A percentile compares a stretch with the other conserved stretches of the same genome.
Evolutionary conservation across 2,329 filamentous ascomycete species (phyloP).

Genomic region (Aspergillus aculeatus): DNA sequence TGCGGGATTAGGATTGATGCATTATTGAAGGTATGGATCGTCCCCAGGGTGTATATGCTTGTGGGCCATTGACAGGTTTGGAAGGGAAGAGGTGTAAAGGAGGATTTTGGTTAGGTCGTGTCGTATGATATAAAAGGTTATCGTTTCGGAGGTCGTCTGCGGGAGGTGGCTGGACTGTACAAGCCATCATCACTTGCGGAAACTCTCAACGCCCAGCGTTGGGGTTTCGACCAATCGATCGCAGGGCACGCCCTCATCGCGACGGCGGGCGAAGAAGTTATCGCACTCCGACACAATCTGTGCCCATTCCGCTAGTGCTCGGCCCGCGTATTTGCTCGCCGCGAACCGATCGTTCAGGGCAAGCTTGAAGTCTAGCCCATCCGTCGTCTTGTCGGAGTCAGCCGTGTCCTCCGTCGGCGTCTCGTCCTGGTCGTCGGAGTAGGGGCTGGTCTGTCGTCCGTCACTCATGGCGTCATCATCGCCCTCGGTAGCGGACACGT

Average conservation of each 20-base stretch:
- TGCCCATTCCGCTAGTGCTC: conserved; percentile 64
- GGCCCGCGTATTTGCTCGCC: conserved; percentile 58
- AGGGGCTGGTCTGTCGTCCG: conserved; percentile 8
- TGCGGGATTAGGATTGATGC: background rate
- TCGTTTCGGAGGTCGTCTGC: background rate
- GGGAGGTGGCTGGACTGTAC: background rate
- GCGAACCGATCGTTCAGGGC: conserved; percentile 32
- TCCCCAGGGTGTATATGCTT: background rate
- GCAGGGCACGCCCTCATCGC: conserved; percentile 59
- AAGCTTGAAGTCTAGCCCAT: conserved; percentile 9
- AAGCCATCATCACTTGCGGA: conserved; percentile 45
- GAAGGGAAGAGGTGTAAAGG: background rate
- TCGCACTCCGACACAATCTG: conserved; percentile 62
- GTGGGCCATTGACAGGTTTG: background rate
- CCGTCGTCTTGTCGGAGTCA: conserved; percentile 11
- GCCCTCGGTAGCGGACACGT: conserved; percentile 18
- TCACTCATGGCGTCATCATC: conserved; percentile 16
- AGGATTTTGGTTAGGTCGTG: background rate
- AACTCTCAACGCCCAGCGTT: conserved; percentile 60
- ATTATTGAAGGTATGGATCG: background rate
- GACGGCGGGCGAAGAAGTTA: conserved; percentile 62
- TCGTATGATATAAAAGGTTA: too few relatives aligned
- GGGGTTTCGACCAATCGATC: conserved; percentile 62
- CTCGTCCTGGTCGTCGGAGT: conserved; percentile 3
- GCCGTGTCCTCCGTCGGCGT: background rate